A percentile compares a stretch with the other conserved stretches of the same genome.
Conservation (phyloP, 2,329 filamentous ascomycete species). For the Dothideomycetes sp. region DNA sequence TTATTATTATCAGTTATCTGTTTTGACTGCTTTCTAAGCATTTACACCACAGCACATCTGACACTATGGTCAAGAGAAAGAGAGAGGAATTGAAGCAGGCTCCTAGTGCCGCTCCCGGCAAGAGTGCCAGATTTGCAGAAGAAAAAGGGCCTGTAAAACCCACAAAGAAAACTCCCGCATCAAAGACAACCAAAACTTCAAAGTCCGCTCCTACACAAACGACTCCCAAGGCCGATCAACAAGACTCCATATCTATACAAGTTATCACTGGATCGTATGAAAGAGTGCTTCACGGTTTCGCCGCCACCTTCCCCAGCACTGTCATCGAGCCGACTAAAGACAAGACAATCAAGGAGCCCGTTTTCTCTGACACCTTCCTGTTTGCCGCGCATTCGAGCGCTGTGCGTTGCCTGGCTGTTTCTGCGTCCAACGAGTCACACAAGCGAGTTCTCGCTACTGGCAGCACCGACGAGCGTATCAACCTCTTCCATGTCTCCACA, state of each 20-base stretch:
- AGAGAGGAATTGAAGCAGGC: constrained; percentile 13
- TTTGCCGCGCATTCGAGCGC: constrained; percentile 90
- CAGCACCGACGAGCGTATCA: constrained; percentile 87
- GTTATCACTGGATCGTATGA: constrained; percentile 93
- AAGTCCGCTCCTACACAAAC: neutral
- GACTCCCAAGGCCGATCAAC: neutral
- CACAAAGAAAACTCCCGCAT: constrained; percentile 3
- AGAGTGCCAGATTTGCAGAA: constrained; percentile 10
- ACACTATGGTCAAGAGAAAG: constrained; percentile 20
- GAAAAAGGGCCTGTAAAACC: neutral
- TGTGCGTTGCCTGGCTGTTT: constrained; percentile 80
- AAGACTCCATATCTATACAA: constrained; percentile 49
- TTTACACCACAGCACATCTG: too few species aligned
- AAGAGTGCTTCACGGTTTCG: constrained; percentile 80
- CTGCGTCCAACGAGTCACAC: constrained; percentile 54
- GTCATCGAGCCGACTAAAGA: constrained; percentile 19
- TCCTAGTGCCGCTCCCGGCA: constrained; percentile 2
- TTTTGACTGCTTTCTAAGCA: too few species aligned
- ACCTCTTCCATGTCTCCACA: constrained; percentile 78
- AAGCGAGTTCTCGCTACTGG: constrained; percentile 87
- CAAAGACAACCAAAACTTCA: constrained; percentile 5
- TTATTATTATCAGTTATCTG: too few species aligned
- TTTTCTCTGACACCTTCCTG: constrained; percentile 86
- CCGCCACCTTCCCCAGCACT: constrained; percentile 54
- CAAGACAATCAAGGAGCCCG: constrained; percentile 30